Evolutionary conservation across 2,329 filamentous ascomycete species (phyloP).

Genomic region (Botrytis cinerea): DNA sequence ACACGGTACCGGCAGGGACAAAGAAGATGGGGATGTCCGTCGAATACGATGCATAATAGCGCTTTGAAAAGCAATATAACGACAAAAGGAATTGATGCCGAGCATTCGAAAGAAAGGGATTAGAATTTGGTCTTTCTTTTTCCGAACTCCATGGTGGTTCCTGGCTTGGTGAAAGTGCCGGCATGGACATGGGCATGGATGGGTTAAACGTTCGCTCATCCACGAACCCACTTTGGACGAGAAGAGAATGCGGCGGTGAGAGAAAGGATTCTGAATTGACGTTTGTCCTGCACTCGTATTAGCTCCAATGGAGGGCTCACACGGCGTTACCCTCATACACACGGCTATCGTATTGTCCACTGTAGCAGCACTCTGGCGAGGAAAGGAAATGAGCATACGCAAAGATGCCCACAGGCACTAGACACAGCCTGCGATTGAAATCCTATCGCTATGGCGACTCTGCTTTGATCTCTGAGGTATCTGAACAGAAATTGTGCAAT

Average conservation of each 20-base stretch:
- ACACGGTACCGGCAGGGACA: background rate
- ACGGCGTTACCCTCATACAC: background rate
- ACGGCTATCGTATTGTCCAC: background rate
- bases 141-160: background rate
- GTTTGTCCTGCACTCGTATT: background rate
- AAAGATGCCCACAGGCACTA: background rate
- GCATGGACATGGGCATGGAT: constrained; percentile 5
- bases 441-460: background rate
- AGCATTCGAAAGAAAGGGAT: background rate
- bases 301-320: background rate
- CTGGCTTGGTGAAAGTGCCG: background rate
- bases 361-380: background rate
- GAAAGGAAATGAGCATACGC: background rate
- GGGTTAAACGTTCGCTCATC: background rate
- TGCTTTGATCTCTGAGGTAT: background rate
- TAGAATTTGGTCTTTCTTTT: background rate
- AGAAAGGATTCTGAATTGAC: background rate
- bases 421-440: background rate
- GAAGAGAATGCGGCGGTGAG: constrained; percentile 2
- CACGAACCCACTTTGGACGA: background rate
- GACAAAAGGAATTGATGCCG: background rate
- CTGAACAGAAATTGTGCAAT: background rate
- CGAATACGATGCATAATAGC: constrained; percentile 1
- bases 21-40: constrained; percentile 8
- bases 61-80: background rate